Evolutionary conservation across 805 yeast species (phyloP).

Genomic region (Vanderwaltozyma tropicalis): DNA sequence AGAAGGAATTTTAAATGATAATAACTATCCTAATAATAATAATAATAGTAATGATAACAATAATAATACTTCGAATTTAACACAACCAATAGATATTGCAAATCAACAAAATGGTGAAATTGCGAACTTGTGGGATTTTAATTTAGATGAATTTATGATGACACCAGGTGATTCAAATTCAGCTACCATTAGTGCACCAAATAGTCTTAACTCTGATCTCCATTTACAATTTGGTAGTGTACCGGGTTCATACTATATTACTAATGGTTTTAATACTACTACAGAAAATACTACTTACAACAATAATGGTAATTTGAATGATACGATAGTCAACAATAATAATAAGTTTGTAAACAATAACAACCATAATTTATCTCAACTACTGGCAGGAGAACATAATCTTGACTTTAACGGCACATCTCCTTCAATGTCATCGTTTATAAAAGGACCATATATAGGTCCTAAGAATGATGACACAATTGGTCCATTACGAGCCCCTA

Average conservation of each 20-base stretch:
- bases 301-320: slow-evolving; percentile 1
- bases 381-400: neutral
- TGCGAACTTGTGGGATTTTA: slow-evolving; percentile 32
- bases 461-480: slow-evolving; percentile 1
- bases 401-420: neutral
- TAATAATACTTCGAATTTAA: neutral
- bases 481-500: slow-evolving; percentile 2
- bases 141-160: slow-evolving; percentile 28
- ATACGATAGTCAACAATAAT: slow-evolving; percentile 1
- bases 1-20: neutral
- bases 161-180: slow-evolving; percentile 27
- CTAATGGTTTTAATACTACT: slow-evolving; percentile 1
- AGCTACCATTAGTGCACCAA: slow-evolving; percentile 30
- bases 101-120: slow-evolving; percentile 31
- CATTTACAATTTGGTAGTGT: slow-evolving; percentile 9
- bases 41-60: neutral
- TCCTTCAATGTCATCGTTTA: slow-evolving; percentile 2
- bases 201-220: slow-evolving; percentile 22
- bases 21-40: neutral
- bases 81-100: slow-evolving; percentile 19
- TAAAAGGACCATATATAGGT: neutral
- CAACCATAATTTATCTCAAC: neutral
- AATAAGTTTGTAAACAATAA: too few species aligned
- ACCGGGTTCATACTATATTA: slow-evolving; percentile 4
- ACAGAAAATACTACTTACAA: slow-evolving; percentile 1